A percentile compares a stretch with the other conserved stretches of the same genome.
These are phyloP conservation scores for Rutstroemia sp. DNA, from an alignment of 2,329 filamentous ascomycete genomes.

Conservation along the genomic window DNA sequence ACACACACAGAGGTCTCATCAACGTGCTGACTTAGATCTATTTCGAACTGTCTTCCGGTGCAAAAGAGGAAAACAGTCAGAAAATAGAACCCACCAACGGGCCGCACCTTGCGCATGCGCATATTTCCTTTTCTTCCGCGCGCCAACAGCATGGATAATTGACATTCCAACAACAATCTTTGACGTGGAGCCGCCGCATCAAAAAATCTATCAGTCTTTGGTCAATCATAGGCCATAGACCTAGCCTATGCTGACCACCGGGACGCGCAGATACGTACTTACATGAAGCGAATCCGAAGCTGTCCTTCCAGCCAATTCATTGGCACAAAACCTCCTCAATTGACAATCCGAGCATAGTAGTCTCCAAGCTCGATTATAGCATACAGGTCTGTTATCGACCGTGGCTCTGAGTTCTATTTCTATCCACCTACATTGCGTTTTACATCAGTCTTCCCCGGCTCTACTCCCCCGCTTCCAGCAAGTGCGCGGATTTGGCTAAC, in stretches of 20 bases:
- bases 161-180: background rate
- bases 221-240: background rate
- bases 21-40: conserved; percentile 2
- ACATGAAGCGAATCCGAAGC: too few species aligned
- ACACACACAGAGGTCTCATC: background rate
- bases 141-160: conserved; percentile 3
- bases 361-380: too few species aligned
- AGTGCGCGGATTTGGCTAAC: too few species aligned
- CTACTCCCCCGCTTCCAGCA: too few species aligned
- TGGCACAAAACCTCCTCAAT: too few species aligned
- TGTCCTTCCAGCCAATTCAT: too few species aligned
- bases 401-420: too few species aligned
- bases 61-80: background rate
- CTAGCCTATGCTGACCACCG: too few species aligned
- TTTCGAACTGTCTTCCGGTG: background rate
- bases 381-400: too few species aligned
- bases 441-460: too few species aligned
- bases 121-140: conserved; percentile 5
- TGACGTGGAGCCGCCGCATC: background rate
- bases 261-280: background rate
- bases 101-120: background rate
- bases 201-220: background rate
- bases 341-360: too few species aligned
- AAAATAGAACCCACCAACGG: conserved; percentile 5
- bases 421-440: too few species aligned